A percentile compares a stretch with the other conserved stretches of the same genome.
Evolutionary conservation across 129 eudicot species (phyloP).

Genomic region (Artemisia annua): DNA sequence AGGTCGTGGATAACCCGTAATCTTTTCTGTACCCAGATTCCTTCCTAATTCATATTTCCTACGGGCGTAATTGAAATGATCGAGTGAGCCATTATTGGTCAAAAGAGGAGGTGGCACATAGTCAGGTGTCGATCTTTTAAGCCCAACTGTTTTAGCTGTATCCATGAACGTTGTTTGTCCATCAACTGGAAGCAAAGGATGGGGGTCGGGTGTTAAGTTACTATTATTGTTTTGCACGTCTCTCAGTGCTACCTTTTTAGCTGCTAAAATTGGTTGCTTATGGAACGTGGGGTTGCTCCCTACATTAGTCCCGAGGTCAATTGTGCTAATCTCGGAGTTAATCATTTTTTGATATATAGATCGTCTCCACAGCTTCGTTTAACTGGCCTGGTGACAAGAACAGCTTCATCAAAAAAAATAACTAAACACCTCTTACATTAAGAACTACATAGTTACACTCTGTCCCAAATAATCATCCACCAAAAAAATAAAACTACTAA

Average conservation of each 20-base stretch:
- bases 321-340: slow-evolving; percentile 41
- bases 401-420: neutral
- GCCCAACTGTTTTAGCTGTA: slow-evolving; percentile 51
- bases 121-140: slow-evolving; percentile 60
- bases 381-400: slow-evolving; percentile 21
- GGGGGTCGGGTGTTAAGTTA: slow-evolving; percentile 29
- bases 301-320: slow-evolving; percentile 30
- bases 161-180: slow-evolving; percentile 37
- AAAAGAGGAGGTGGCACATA: slow-evolving; percentile 41
- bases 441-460: too few species aligned
- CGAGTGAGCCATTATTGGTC: slow-evolving; percentile 41
- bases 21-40: slow-evolving; percentile 28
- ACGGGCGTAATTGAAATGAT: slow-evolving; percentile 44
- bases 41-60: slow-evolving; percentile 56
- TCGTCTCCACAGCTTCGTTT: slow-evolving; percentile 12
- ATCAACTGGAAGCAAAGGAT: slow-evolving; percentile 36
- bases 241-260: slow-evolving; percentile 57
- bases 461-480: too few species aligned
- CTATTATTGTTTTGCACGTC: slow-evolving; percentile 61
- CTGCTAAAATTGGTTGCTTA: slow-evolving; percentile 41
- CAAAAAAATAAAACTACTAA: too few species aligned
- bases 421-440: too few species aligned
- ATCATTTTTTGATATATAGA: slow-evolving; percentile 41
- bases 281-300: slow-evolving; percentile 28
- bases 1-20: slow-evolving; percentile 24